phyloP scores from a whole-genome alignment of 805 yeast genomes.

The Gaillardinia entomophila region DNA sequence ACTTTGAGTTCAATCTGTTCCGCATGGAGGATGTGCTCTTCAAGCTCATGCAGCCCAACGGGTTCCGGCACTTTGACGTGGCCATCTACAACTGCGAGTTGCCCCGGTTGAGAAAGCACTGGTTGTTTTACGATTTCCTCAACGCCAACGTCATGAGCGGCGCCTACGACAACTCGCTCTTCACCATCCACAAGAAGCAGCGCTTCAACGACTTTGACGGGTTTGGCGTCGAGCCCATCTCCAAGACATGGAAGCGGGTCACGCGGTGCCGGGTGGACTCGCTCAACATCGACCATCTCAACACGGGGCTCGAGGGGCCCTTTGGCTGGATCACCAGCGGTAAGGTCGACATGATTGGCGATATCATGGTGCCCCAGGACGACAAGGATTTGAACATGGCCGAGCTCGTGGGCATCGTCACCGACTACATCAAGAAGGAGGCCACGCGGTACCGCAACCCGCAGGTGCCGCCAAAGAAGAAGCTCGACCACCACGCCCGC shows the following conservation, averaged over 20 bases:
- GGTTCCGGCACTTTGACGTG: slow-evolving; percentile 77
- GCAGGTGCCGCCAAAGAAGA: slow-evolving; percentile 20
- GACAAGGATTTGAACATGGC: slow-evolving; percentile 41
- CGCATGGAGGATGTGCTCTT: slow-evolving; percentile 81
- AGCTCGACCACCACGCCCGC: slow-evolving; percentile 23
- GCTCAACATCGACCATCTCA: slow-evolving; percentile 80
- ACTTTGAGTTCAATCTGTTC: slow-evolving; percentile 84
- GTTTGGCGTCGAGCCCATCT: slow-evolving; percentile 3
- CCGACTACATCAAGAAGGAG: slow-evolving; percentile 43
- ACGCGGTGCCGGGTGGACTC: slow-evolving; percentile 83
- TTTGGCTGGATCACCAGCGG: slow-evolving; percentile 97
- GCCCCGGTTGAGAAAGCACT: slow-evolving; percentile 77
- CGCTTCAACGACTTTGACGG: slow-evolving; percentile 42
- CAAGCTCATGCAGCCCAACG: slow-evolving; percentile 74
- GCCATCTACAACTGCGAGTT: slow-evolving; percentile 85
- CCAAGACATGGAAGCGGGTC: slow-evolving; percentile 48
- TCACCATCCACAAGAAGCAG: slow-evolving; percentile 82
- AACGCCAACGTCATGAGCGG: slow-evolving; percentile 86
- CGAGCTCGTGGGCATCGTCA: slow-evolving; percentile 46
- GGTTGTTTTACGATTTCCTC: slow-evolving; percentile 85
- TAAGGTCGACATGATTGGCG: slow-evolving; percentile 84
- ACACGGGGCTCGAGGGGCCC: slow-evolving; percentile 87
- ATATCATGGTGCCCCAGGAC: slow-evolving; percentile 72
- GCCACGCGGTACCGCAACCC: slow-evolving; percentile 39
- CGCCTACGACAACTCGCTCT: slow-evolving; percentile 85